phyloP scores from a whole-genome alignment of 2,329 filamentous ascomycete species.

The Elsinoe ampelina region DNA sequence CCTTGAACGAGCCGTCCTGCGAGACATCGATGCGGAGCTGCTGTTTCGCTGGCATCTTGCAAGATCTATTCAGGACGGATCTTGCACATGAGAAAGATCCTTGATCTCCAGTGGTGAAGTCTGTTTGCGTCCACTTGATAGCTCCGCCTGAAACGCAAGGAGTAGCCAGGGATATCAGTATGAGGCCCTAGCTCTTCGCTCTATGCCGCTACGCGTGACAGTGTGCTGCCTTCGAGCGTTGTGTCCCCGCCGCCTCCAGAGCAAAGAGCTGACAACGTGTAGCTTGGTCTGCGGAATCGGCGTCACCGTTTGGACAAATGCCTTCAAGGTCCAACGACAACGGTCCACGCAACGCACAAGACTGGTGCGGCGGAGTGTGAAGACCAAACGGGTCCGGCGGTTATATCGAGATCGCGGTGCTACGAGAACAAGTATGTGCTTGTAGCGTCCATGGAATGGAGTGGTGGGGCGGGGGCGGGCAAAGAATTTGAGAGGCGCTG shows the following conservation, averaged over 20 bases:
- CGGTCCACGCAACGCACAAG: not conserved
- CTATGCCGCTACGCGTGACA: not conserved
- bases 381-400: not conserved
- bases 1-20: slow-evolving; percentile 14
- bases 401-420: not conserved
- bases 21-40: slow-evolving; percentile 12
- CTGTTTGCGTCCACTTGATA: not conserved
- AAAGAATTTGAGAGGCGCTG: not conserved
- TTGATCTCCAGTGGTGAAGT: too few relatives aligned
- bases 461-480: not conserved
- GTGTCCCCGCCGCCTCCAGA: not conserved
- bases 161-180: not conserved
- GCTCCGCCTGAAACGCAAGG: not conserved
- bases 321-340: not conserved
- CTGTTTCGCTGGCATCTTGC: slow-evolving; percentile 5
- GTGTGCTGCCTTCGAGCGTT: not conserved
- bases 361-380: not conserved
- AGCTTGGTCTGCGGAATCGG: slow-evolving; percentile 5
- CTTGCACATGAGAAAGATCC: not conserved
- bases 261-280: slow-evolving; percentile 1
- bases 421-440: not conserved
- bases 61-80: not conserved
- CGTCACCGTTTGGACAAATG: not conserved
- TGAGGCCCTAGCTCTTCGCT: slow-evolving; percentile 1
- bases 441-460: not conserved